Percentiles rank a stretch among this genome's conserved stretches.
Conservation (phyloP, 352 stramenopile species). For the Globisporangium takayamanum region DNA sequence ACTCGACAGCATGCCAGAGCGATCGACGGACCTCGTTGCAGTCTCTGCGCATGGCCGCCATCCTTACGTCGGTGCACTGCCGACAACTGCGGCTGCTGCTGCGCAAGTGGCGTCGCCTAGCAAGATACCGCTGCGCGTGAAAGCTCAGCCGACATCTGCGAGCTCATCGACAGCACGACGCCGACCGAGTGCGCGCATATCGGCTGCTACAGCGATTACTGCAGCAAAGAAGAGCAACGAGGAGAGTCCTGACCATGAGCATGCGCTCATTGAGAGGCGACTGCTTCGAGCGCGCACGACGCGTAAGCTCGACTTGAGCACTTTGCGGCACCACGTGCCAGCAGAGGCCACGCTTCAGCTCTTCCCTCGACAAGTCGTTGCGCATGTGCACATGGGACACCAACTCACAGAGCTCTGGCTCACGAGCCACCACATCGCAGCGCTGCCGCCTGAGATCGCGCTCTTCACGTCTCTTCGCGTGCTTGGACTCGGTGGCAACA, state of each 20-base stretch:
- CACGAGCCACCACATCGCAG: conserved; percentile 47
- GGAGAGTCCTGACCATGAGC: neutral
- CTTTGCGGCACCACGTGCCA: conserved; percentile 5
- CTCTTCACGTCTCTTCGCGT: conserved; percentile 40
- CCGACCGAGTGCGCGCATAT: neutral
- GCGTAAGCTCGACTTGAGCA: conserved; percentile 36
- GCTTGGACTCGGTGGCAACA: conserved; percentile 54
- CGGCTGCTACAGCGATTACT: neutral
- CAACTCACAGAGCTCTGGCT: conserved; percentile 55
- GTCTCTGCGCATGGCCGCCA: conserved; percentile 1
- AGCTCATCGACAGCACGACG: neutral
- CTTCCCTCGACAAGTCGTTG: conserved; percentile 35
- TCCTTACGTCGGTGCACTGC: neutral
- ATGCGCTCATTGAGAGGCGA: conserved; percentile 21
- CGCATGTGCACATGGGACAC: conserved; percentile 22
- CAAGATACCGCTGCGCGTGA: neutral
- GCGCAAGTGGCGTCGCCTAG: neutral
- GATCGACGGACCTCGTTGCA: neutral
- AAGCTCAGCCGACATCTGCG: neutral
- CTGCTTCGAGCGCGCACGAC: conserved; percentile 21
- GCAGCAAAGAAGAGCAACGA: neutral
- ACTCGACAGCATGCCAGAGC: neutral
- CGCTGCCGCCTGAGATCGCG: conserved; percentile 39
- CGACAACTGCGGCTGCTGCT: neutral
- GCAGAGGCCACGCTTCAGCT: conserved; percentile 17